phyloP scores from a whole-genome alignment of 75 land plant genomes.

The Pinus taeda region DNA sequence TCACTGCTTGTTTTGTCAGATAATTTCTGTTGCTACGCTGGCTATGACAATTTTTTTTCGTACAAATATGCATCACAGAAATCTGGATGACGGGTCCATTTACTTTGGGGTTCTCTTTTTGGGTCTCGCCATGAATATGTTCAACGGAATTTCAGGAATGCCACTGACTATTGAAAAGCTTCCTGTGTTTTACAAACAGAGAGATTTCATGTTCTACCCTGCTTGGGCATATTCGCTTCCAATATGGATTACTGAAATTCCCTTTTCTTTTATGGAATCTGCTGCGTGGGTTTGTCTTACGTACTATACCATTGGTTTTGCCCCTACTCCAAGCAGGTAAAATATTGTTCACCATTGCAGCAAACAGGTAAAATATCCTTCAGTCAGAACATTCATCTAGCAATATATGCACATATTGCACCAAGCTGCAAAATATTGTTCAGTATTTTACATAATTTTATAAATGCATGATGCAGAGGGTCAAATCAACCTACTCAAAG shows the following conservation, averaged over 20 bases:
- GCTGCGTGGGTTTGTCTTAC: constrained; percentile 39
- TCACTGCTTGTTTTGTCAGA: constrained; percentile 15
- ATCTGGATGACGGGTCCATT: constrained; percentile 27
- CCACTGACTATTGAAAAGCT: constrained; percentile 34
- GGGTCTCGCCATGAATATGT: constrained; percentile 35
- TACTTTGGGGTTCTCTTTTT: constrained; percentile 47
- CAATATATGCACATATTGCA: too few relatives aligned
- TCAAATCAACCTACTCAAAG: too few relatives aligned
- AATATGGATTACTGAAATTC: constrained; percentile 29
- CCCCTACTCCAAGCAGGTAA: constrained; percentile 48
- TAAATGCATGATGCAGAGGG: too few relatives aligned
- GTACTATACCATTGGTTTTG: constrained; percentile 56
- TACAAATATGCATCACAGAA: constrained; percentile 25
- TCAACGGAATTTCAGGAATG: constrained; percentile 60
- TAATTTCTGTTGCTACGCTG: constrained; percentile 29
- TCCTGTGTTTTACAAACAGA: constrained; percentile 66
- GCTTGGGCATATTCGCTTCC: constrained; percentile 59
- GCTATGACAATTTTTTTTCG: constrained; percentile 49
- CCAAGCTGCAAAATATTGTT: neutral
- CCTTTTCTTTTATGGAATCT: constrained; percentile 46
- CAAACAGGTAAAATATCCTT: too few relatives aligned
- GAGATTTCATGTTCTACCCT: constrained; percentile 54
- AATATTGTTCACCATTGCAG: too few relatives aligned
- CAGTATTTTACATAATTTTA: too few relatives aligned
- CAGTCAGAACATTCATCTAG: too few relatives aligned